These are phyloP conservation scores for Blastomyces emzantsi DNA, from an alignment of 2,329 filamentous ascomycete genomes.

Conservation along the genomic window DNA sequence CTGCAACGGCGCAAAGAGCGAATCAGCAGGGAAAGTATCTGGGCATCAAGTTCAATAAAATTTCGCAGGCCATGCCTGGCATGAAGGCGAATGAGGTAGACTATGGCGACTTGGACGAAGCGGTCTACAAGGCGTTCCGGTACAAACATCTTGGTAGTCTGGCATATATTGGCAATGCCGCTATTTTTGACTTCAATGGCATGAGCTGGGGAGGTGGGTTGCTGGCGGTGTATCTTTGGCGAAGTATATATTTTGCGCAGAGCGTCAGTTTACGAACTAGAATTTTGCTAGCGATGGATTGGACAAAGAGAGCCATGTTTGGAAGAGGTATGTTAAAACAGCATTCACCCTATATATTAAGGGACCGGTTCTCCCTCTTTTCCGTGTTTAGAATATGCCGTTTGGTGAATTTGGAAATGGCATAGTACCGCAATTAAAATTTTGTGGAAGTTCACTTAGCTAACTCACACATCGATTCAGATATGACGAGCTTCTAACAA, in stretches of 20 bases:
- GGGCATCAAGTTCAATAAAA: constrained; percentile 85
- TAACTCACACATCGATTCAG: constrained; percentile 23
- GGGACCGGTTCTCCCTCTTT: background rate
- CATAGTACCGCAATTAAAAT: background rate
- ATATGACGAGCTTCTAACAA: constrained; percentile 46
- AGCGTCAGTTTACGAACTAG: constrained; percentile 89
- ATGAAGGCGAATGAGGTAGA: constrained; percentile 69
- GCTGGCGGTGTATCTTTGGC: constrained; percentile 91
- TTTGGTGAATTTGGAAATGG: background rate
- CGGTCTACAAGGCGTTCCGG: constrained; percentile 88
- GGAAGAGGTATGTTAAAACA: constrained; percentile 61
- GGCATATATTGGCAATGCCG: constrained; percentile 93
- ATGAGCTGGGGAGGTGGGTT: constrained; percentile 72
- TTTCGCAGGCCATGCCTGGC: constrained; percentile 67
- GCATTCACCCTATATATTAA: background rate
- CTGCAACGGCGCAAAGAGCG: constrained; percentile 89
- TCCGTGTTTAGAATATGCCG: background rate
- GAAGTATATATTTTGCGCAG: constrained; percentile 94
- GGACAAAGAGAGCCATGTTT: constrained; percentile 93
- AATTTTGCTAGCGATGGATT: constrained; percentile 90
- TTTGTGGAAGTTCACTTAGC: background rate
- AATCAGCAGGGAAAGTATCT: constrained; percentile 95
- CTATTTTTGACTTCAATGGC: constrained; percentile 83
- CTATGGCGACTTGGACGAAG: constrained; percentile 84
- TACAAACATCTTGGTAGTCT: constrained; percentile 86